Base-by-base conservation (phyloP, 345 rosid species). In the Hibiscus mutabilis region DNA sequence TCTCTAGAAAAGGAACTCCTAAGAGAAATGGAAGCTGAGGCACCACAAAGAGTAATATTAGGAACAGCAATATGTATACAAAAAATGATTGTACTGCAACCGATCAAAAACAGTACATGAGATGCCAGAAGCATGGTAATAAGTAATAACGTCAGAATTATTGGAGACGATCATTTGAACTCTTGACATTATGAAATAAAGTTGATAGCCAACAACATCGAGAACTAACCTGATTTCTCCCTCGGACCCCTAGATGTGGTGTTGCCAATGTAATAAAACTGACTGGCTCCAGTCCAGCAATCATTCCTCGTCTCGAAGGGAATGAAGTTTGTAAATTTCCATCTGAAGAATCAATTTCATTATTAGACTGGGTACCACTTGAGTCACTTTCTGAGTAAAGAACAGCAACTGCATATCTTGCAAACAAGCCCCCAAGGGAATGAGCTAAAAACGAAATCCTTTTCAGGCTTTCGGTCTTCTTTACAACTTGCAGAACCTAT, bases 201-300 rank as follows among this genome's bases (percentile, higher is more conserved):
- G 35, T 66, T 16, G 55, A 69, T 12, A 63, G 55, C 14, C 37
- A 51, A 40, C n/a, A 60, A n/a, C 35, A 66, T 76, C 66, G 59
- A 76, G 70, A 66, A 85, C 88, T 75, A 79, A 91, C 98, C 97
- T 95, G 99, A 76, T 88, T 90, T 82, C 84, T 91, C 77, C 99
- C 99, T 82, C 97, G 84, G 72, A 92, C 99, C 29, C 99, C 99
- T 37, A 95, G 97, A 83, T 95, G 99, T 70, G 99, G 99, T 75
- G 96, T 95, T 56, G 97, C 99, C 91, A 95, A 82, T 75, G 97
- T 87, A 74, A 95, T 84, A 87, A 95, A 95, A 89, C 83, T 95
- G 73, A 90, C 79, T 24, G 99, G 92, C 74, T 95, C 93, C 73
- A 95, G 82, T 66, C 97, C 99, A 70, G 96, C 97, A 81, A 95